phyloP scores from a whole-genome alignment of 805 yeast species.

The Metschnikowia reukaufii region DNA sequence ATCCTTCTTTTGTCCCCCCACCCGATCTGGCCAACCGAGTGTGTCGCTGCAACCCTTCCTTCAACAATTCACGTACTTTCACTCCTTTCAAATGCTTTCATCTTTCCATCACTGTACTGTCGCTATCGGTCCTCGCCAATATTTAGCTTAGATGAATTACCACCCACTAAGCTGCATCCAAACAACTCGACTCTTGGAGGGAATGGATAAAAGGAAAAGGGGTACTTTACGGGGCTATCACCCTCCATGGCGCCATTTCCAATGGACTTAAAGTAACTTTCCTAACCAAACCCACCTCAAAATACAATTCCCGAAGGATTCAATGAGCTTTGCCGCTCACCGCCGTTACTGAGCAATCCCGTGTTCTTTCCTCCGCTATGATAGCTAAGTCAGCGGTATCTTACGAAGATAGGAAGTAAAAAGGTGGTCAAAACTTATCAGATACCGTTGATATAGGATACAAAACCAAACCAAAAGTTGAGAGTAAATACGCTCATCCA shows the following conservation, averaged over 20 bases:
- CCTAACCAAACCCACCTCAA: too few species aligned
- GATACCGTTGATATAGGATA: too few species aligned
- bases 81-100: constrained; percentile 46
- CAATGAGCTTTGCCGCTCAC: too few species aligned
- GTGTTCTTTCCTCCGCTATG: constrained; percentile 48
- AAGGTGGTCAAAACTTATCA: too few species aligned
- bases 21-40: constrained; percentile 31
- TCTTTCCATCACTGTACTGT: constrained; percentile 48
- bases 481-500: too few species aligned
- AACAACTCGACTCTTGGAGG: constrained; percentile 39
- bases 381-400: constrained; percentile 47
- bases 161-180: constrained; percentile 43
- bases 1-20: constrained; percentile 30
- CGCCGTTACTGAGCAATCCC: constrained; percentile 47
- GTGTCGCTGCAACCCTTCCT: constrained; percentile 42
- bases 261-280: too few species aligned
- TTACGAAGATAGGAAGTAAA: too few species aligned
- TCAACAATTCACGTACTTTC: constrained; percentile 48
- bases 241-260: too few species aligned
- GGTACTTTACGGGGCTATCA: too few species aligned
- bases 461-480: too few species aligned
- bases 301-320: too few species aligned
- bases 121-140: constrained; percentile 50
- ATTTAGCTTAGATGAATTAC: constrained; percentile 44
- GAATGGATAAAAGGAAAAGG: too few species aligned